Conservation (phyloP, 257 asterid genomes). For the Solanum dulcamara region DNA sequence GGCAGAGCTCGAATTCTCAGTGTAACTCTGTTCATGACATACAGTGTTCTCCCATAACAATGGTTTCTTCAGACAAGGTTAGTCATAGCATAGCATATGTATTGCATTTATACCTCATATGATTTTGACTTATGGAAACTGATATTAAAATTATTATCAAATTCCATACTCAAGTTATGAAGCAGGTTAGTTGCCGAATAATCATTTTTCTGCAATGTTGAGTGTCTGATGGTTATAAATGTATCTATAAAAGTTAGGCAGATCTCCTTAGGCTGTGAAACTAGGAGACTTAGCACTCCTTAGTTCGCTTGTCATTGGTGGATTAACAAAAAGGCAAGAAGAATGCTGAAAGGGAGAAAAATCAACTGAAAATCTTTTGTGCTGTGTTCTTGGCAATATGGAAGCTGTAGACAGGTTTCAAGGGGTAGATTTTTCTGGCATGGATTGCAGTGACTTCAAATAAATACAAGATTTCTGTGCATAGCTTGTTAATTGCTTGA, state of each 20-base stretch:
- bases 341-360: neutral
- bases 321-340: neutral
- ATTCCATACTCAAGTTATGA: neutral
- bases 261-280: neutral
- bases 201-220: neutral
- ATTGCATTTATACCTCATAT: neutral
- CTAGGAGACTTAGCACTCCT: neutral
- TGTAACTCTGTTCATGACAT: neutral
- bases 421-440: neutral
- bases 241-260: neutral
- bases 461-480: neutral
- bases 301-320: neutral
- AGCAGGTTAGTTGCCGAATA: neutral
- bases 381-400: neutral
- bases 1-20: conserved; percentile 15
- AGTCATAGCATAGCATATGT: neutral
- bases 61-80: conserved; percentile 48
- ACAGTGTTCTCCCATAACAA: conserved; percentile 17
- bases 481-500: neutral
- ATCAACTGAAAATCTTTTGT: neutral
- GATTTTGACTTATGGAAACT: neutral
- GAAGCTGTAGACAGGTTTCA: neutral
- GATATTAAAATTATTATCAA: neutral
- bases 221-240: neutral
- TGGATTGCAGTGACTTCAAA: neutral